Base-by-base conservation (phyloP, 1,139 yeast genomes). In the Hyphopichia wangnamkhiaoensis region DNA sequence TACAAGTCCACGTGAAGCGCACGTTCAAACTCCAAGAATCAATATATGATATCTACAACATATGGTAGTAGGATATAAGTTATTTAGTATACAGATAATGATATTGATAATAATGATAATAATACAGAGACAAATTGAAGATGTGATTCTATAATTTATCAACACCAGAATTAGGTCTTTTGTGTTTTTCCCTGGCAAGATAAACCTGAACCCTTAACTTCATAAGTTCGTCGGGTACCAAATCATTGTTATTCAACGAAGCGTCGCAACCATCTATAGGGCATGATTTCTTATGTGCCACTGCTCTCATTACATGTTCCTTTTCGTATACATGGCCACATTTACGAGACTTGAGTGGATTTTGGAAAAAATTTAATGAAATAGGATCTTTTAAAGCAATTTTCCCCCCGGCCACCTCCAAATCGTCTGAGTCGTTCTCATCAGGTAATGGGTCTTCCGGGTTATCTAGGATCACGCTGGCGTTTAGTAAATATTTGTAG, bases 281-380 rank as follows among this genome's bases (percentile, higher is more conserved):
- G 49, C 83, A 78, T 6, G 56, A 51, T 2, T 47, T 35, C 3
- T 53, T 49, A 9, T 41, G 39, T 4, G 40, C 39, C 35, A 76
- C 45, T 20, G 68, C 68, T 1, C 54, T 50, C 4, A 48, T 37
- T 1, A 84, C 64, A 23, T 78, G 70, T 5, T 53, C 61, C 36
- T 64, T 61, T 46, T 84, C 91, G 52, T 72, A 84, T 0, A 79
- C 77, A 58, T 85, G 94, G 1, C 67, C 65, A 58, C 94, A 85
- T 30, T 52, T 58, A 25, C 52, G 60, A 4, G 84, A 78, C 19
- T 65, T 71, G 49, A 77, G 66, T 1, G 94, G 93, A 2, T 61
- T 60, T 21, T 55, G 63, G 54, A 76, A 82, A 30, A 63, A 58
- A 41, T 71, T 65, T 45, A 76, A 58, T 0, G 89, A 78, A 10